Percentiles rank a stretch among this genome's conserved stretches.
Conservation (phyloP, 768 basidiomycete species). For the Guyanaporus albipodus region DNA sequence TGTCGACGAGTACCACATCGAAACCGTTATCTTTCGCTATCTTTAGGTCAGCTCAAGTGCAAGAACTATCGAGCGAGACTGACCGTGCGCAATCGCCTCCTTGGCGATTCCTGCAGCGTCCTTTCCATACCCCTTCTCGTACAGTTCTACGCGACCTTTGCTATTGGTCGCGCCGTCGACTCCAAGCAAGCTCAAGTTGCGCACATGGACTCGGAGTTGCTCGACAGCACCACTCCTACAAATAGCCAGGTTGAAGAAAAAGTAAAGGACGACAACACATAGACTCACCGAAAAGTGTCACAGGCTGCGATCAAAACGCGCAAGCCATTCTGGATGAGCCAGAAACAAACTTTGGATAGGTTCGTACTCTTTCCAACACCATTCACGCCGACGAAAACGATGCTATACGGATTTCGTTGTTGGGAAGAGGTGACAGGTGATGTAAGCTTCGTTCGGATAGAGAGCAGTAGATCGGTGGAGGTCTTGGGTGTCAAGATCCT, state of each 20-base stretch:
- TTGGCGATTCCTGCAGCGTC: conserved; percentile 98
- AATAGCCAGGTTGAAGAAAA: background rate
- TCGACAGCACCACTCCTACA: conserved; percentile 92
- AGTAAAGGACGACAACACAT: background rate
- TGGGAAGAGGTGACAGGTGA: conserved; percentile 70
- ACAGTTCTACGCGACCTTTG: conserved; percentile 84
- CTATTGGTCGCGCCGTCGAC: conserved; percentile 65
- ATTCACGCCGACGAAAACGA: conserved; percentile 97
- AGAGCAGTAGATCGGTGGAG: conserved; percentile 91
- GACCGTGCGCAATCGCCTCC: conserved; percentile 90
- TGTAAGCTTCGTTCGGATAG: conserved; percentile 84
- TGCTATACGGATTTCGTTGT: conserved; percentile 82
- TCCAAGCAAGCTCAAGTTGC: conserved; percentile 84
- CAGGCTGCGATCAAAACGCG: conserved; percentile 96
- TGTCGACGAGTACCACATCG: conserved; percentile 97
- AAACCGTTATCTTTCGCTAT: conserved; percentile 85
- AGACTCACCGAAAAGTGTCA: conserved; percentile 84
- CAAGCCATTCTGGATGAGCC: conserved; percentile 94
- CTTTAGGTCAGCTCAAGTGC: conserved; percentile 4
- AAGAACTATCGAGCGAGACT: conserved; percentile 15
- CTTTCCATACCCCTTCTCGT: conserved; percentile 96
- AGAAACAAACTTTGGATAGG: conserved; percentile 96
- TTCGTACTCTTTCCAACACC: conserved; percentile 99
- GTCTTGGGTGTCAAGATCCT: conserved; percentile 95
- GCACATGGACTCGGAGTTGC: conserved; percentile 93